These are phyloP conservation scores for Neocallimastix lanati DNA, from an alignment of 192 early-diverging fungal genomes.

Conservation along the genomic window DNA sequence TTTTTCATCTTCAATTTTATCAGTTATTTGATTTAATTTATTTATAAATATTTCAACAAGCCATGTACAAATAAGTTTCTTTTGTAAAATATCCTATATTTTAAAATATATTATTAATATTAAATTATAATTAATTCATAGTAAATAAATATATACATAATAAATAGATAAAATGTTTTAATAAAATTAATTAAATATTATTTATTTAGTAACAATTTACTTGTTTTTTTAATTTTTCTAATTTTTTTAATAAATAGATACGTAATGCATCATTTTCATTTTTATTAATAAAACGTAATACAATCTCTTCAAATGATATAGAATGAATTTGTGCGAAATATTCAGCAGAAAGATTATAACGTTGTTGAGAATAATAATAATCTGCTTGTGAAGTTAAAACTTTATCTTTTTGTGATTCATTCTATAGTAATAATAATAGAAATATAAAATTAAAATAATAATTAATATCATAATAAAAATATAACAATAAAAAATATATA, in stretches of 20 bases:
- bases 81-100: constrained; percentile 56
- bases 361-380: constrained; percentile 53
- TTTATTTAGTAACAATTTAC: too few relatives aligned
- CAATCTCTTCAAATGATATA: constrained; percentile 80
- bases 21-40: constrained; percentile 34
- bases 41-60: constrained; percentile 72
- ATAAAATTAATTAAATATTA: too few relatives aligned
- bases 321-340: constrained; percentile 63
- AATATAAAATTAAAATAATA: too few relatives aligned
- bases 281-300: constrained; percentile 58
- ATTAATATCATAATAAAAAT: too few relatives aligned
- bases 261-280: constrained; percentile 57
- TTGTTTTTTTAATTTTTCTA: constrained; percentile 40
- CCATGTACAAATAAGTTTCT: constrained; percentile 67
- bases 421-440: too few relatives aligned
- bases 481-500: too few relatives aligned
- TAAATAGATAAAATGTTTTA: too few relatives aligned
- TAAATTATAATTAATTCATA: too few relatives aligned
- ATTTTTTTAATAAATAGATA: constrained; percentile 55
- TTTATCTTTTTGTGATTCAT: constrained; percentile 42
- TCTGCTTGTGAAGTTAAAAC: constrained; percentile 76
- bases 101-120: too few relatives aligned
- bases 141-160: too few relatives aligned
- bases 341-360: constrained; percentile 57
- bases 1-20: neutral